Conservation (phyloP, 2,329 filamentous ascomycete genomes). For the Parasarocladium wereldwijsianum region DNA sequence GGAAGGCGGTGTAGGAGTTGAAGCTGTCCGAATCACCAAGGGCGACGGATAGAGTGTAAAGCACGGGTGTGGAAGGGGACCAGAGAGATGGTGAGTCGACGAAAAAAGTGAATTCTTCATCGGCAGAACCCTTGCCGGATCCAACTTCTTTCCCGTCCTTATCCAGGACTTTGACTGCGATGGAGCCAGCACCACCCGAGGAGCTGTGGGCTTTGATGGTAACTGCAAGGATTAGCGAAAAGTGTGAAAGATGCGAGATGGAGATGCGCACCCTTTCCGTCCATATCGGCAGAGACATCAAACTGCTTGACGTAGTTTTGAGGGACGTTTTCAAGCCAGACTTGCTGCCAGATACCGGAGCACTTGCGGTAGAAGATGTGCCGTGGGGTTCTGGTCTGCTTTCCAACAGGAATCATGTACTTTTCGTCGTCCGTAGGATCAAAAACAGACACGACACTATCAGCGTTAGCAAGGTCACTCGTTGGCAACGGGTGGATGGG, state of each 20-base stretch:
- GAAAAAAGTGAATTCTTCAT: constrained; percentile 36
- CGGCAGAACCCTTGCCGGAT: constrained; percentile 27
- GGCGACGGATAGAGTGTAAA: constrained; percentile 49
- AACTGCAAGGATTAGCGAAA: constrained; percentile 21
- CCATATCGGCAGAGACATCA: constrained; percentile 41
- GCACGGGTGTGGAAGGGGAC: constrained; percentile 45
- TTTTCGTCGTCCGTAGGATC: constrained; percentile 50
- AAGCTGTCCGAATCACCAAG: constrained; percentile 33
- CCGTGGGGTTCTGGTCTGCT: constrained; percentile 40
- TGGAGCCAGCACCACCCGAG: constrained; percentile 15
- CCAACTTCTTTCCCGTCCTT: constrained; percentile 24
- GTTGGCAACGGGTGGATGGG: constrained; percentile 1
- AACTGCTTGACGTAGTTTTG: constrained; percentile 40
- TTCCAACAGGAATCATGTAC: constrained; percentile 54
- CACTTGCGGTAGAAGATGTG: constrained; percentile 62
- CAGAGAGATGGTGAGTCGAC: constrained; percentile 43
- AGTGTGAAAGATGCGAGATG: neutral
- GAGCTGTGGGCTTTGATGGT: constrained; percentile 39
- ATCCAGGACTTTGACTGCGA: constrained; percentile 22
- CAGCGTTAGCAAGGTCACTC: neutral
- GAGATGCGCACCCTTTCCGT: constrained; percentile 29
- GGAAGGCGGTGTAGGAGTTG: constrained; percentile 53
- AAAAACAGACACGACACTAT: constrained; percentile 48
- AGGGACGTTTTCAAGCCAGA: constrained; percentile 55
- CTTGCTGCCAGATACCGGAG: constrained; percentile 60